phyloP scores from a whole-genome alignment of 495 filamentous ascomycete species.

The Pseudomonodictys pantanalensis region DNA sequence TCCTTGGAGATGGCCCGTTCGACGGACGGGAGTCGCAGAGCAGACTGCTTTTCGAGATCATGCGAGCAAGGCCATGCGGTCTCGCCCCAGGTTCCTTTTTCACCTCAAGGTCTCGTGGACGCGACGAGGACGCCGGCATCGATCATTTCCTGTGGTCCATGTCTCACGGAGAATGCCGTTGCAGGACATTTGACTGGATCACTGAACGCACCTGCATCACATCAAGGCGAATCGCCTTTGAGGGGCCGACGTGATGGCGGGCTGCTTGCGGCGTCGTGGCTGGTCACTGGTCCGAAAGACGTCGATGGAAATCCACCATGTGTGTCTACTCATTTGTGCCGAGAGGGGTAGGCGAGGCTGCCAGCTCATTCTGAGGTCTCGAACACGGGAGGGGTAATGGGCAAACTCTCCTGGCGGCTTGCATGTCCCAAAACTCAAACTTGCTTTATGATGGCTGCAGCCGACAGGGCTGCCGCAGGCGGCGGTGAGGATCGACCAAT shows the following conservation, averaged over 20 bases:
- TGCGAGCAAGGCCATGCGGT: neutral
- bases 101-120: neutral
- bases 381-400: neutral
- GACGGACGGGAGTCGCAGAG: neutral
- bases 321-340: neutral
- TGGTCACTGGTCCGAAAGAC: too few relatives aligned
- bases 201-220: neutral
- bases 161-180: neutral
- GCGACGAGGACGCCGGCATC: neutral
- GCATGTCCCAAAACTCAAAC: neutral
- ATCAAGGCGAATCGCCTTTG: neutral
- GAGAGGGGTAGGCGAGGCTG: neutral
- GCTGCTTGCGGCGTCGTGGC: too few relatives aligned
- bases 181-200: neutral
- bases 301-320: too few relatives aligned
- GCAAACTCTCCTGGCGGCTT: neutral
- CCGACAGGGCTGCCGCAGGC: neutral
- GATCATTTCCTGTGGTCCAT: neutral
- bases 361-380: neutral
- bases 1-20: too few relatives aligned
- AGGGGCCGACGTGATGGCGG: too few relatives aligned
- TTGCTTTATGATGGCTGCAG: neutral
- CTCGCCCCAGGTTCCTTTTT: neutral
- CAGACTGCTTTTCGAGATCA: neutral
- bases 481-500: constrained; percentile 10